Conservation (phyloP, 2,329 filamentous ascomycete species). For the Pseudogymnoascus sp. region DNA sequence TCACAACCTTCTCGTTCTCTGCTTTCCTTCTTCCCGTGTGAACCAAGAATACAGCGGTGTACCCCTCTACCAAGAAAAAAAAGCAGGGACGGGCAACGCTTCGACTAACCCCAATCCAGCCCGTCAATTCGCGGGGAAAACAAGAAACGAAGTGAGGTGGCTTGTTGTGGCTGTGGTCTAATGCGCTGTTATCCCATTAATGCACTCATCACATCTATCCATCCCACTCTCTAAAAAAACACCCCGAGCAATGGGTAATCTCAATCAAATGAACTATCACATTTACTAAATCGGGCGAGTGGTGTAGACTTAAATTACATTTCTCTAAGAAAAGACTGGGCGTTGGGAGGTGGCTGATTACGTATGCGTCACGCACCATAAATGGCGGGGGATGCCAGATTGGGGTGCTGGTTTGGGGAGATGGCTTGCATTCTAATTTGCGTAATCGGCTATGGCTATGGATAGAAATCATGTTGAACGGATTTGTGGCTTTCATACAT, state of each 20-base stretch:
- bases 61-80: too few relatives aligned
- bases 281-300: neutral
- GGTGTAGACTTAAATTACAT: neutral
- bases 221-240: too few relatives aligned
- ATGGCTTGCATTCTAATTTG: neutral
- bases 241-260: neutral
- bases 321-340: neutral
- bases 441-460: too few relatives aligned
- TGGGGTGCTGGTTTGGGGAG: neutral
- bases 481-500: neutral
- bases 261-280: neutral
- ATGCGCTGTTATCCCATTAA: neutral
- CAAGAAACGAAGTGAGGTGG: neutral
- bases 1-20: neutral
- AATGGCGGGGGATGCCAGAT: neutral
- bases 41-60: too few relatives aligned
- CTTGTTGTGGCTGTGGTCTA: neutral
- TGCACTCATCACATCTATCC: neutral
- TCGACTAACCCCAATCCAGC: neutral
- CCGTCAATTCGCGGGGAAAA: neutral
- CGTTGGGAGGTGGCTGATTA: neutral
- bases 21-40: too few relatives aligned
- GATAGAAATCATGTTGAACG: too few relatives aligned
- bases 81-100: neutral
- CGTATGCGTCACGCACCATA: neutral